Conservation (phyloP, 1,139 yeast species). For the Scheffersomyces quercinus region DNA sequence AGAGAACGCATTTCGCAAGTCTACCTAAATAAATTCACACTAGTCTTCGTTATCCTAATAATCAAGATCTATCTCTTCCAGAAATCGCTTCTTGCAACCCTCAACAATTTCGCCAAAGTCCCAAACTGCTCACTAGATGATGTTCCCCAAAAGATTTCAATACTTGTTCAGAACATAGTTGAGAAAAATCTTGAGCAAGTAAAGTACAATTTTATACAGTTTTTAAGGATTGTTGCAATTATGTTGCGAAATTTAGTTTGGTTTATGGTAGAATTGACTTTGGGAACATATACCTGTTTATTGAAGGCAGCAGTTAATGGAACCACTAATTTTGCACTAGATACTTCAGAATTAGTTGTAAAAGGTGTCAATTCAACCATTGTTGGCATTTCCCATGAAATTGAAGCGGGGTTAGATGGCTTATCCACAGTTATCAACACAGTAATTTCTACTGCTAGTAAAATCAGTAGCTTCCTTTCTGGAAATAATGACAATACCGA, state of each 20-base stretch:
- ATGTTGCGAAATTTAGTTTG: constrained; percentile 60
- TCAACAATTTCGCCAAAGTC: constrained; percentile 33
- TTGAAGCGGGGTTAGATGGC: constrained; percentile 63
- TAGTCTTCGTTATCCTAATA: constrained; percentile 44
- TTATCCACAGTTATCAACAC: constrained; percentile 55
- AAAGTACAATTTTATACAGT: constrained; percentile 11
- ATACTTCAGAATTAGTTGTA: constrained; percentile 66
- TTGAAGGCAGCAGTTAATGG: constrained; percentile 73
- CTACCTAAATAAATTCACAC: constrained; percentile 58
- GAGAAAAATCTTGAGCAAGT: constrained; percentile 13
- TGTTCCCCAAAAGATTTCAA: constrained; percentile 58
- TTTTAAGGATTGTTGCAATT: constrained; percentile 38
- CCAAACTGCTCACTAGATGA: constrained; percentile 43
- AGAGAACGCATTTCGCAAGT: constrained; percentile 56
- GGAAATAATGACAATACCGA: constrained; percentile 30
- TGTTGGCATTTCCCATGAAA: constrained; percentile 51
- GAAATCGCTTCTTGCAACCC: constrained; percentile 37
- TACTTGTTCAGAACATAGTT: constrained; percentile 45
- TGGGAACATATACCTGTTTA: constrained; percentile 87
- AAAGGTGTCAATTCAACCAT: constrained; percentile 62
- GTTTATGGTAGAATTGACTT: constrained; percentile 67
- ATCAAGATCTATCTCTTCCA: constrained; percentile 53
- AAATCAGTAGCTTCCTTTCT: constrained; percentile 56
- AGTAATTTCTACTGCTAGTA: constrained; percentile 40
- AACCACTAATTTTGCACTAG: constrained; percentile 69